Evolutionary conservation across 106 monocot genomes (phyloP).

Genomic region (Acorus gramineus): DNA sequence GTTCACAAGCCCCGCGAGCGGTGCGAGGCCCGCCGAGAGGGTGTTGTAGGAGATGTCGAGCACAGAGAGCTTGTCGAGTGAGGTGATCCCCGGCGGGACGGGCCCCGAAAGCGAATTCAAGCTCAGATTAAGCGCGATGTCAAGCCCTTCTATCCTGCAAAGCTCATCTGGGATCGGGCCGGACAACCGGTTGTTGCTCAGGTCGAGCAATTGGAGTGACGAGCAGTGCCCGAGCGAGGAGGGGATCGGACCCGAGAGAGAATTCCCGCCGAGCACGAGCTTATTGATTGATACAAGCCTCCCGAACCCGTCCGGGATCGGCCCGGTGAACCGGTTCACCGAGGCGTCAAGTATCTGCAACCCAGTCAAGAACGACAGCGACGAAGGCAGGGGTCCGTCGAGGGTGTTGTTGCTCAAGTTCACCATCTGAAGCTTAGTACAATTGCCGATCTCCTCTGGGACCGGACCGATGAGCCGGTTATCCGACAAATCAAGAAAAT

Average conservation of each 20-base stretch:
- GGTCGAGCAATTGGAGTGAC: constrained; percentile 60
- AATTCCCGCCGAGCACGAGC: constrained; percentile 50
- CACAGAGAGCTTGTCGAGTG: constrained; percentile 51
- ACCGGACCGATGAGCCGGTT: constrained; percentile 56
- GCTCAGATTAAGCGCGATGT: constrained; percentile 80
- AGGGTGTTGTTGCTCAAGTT: constrained; percentile 71
- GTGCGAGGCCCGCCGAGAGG: constrained; percentile 47
- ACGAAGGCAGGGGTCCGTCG: constrained; percentile 31
- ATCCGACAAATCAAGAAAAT: constrained; percentile 66
- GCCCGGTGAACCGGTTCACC: constrained; percentile 48
- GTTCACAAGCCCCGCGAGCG: constrained; percentile 60
- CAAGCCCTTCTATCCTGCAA: constrained; percentile 59
- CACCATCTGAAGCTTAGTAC: constrained; percentile 78
- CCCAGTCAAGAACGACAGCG: constrained; percentile 32
- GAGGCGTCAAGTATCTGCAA: constrained; percentile 74
- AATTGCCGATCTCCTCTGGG: constrained; percentile 59
- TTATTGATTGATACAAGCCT: constrained; percentile 52
- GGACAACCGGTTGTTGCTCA: constrained; percentile 58
- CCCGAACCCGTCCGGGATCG: constrained; percentile 54
- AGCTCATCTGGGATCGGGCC: constrained; percentile 64
- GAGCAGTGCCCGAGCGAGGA: constrained; percentile 45
- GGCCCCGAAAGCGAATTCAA: constrained; percentile 60
- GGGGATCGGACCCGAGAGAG: constrained; percentile 51
- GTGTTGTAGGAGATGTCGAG: constrained; percentile 73
- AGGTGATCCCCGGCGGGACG: constrained; percentile 50